Evolutionary conservation across 805 yeast species (phyloP), one percentile per base, ranked within the genome.

Genomic region (Pichia sporocuriosa): DNA sequence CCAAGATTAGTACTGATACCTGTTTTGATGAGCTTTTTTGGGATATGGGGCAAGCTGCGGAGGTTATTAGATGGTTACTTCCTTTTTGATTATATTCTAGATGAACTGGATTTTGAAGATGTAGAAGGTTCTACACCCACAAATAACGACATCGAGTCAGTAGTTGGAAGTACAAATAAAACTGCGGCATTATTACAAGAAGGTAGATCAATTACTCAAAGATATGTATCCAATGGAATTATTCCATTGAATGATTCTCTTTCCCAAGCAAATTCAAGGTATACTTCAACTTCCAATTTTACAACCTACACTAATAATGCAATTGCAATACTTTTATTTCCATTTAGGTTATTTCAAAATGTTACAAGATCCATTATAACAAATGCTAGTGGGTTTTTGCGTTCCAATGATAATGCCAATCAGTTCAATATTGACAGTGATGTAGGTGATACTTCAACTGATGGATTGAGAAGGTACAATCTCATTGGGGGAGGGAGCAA

Each of bases 1-100:
- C 95, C 95, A 1, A 68, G 94, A 49, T 66, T 86, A 17, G 68
- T 85, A 10, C 49, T 86, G 13, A 61, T 86, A n/a, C 95, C 95
- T 1, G 72, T 85, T 7, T 49, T 75, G 1, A 58, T 86, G 32
- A 75, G 89, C 1, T 49, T 68, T 16, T 81, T 85, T 57, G 73
- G 80, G 49, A 64, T 83, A n/a, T 83, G 81, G 59, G 89, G 81
- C 44, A 72, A 67, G 45, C 48, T 83, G 16, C 79, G 76, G 39
- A 44, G 32, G 11, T 57, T 55, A 54, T 40, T 61, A 7, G 50
- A 48, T 12, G 56, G 56, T 12, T 45, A 52, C n/a, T 55, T 62
- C 28, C 43, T 59, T 7, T 50, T 63, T 32, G 66, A 61, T 30
- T 58, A 59, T 34, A 44, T 59, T 12, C 50, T 58, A 22, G 58